phyloP scores from a whole-genome alignment of 345 rosid genomes.

The Rhizophora apiculata region DNA sequence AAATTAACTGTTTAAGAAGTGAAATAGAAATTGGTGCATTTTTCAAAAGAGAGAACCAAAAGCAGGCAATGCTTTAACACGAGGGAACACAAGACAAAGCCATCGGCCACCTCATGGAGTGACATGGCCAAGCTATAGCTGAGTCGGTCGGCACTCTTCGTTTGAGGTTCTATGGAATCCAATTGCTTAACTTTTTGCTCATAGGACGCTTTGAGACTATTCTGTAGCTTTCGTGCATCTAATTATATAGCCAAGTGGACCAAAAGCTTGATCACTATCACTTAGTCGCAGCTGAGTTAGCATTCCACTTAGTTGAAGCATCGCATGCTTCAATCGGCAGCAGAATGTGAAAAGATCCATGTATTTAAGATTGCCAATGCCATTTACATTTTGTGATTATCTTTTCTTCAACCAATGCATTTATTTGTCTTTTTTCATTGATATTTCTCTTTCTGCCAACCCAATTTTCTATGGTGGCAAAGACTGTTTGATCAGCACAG shows the following conservation, averaged over 20 bases:
- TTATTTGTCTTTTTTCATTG: slow-evolving; percentile 8
- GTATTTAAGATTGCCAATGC: slow-evolving; percentile 25
- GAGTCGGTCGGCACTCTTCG: slow-evolving; percentile 37
- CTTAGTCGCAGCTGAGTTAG: slow-evolving; percentile 51
- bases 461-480: slow-evolving; percentile 36
- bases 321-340: slow-evolving; percentile 39
- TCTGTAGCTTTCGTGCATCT: slow-evolving; percentile 23
- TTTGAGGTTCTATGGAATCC: slow-evolving; percentile 19
- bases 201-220: slow-evolving; percentile 10
- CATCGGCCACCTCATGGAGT: slow-evolving; percentile 16
- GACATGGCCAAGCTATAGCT: slow-evolving; percentile 31
- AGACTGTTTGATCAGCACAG: slow-evolving; percentile 31
- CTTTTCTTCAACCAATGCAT: slow-evolving; percentile 31
- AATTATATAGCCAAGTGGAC: slow-evolving; percentile 45
- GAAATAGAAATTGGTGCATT: not conserved
- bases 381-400: slow-evolving; percentile 9
- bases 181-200: slow-evolving; percentile 15
- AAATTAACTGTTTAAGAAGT: not conserved
- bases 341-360: slow-evolving; percentile 25
- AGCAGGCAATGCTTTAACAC: slow-evolving; percentile 2
- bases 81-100: slow-evolving; percentile 7
- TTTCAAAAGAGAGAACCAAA: not conserved
- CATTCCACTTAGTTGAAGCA: slow-evolving; percentile 47
- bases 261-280: slow-evolving; percentile 19
- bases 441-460: slow-evolving; percentile 40